Base-by-base conservation (phyloP, 2,329 filamentous ascomycete species). In the Annulohypoxylon truncatum region DNA sequence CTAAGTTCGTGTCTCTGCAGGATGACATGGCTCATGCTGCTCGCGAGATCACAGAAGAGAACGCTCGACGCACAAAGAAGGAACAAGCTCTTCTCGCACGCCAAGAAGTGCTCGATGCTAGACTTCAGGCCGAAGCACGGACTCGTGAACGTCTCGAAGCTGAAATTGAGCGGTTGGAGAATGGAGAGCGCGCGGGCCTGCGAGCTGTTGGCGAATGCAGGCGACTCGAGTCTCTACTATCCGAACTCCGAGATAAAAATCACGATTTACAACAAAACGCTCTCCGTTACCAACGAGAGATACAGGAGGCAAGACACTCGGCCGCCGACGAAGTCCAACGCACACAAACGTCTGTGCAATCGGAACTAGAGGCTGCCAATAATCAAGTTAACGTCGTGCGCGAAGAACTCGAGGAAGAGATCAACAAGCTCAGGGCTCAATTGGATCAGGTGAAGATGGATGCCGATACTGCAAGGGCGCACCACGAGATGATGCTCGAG, bases 311-410 rank as follows among this genome's bases (percentile, higher is more conserved):
- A 8, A 89, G 91, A 68, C 93, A 97, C 73, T 90, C 89, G 52
- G 93, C 89, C 61, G 89, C 90, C 40, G 86, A 88, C 35, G 94
- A 98, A 76, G 89, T 96, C 46, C 90, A 95, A 77, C 90, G 93
- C 48, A 92, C 90, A 12, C 91, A 92, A 64, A 87, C 90, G 67
- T 85, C 92, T 3, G 85, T 97, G 83, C 91, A 97, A 77, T 86
- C 87, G 10, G 93, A 97, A 75, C 83, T 97, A 31, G 93, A 97
- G 63, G 84, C 89, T 38, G 92, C 94, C 54, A 96, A 94, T 75
- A 90, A 92, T 76, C 91, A 97, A 73, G 91, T 95, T 78, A 95
- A 96, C 74, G 87, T 91, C 58, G 89, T 95, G 26, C 91, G 93
- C 55, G 89, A 91, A 48, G 91, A 95, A 73, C 86, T 96, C 9